Base-by-base conservation (phyloP, 2,329 filamentous ascomycete genomes). In the Uncinocarpus reesii region DNA sequence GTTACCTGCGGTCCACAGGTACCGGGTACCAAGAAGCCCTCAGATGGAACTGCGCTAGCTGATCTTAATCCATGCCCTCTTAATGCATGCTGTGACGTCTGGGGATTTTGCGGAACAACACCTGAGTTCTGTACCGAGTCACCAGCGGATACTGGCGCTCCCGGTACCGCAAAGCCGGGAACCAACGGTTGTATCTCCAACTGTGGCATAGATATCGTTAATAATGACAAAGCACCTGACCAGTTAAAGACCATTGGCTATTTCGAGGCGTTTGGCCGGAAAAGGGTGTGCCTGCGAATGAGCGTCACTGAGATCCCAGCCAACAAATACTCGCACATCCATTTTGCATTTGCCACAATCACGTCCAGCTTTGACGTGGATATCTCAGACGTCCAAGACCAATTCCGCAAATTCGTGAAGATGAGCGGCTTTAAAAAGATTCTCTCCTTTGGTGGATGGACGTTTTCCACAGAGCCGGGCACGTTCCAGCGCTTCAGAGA, bases 1-100 rank as follows among this genome's bases (percentile, higher is more conserved):
- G 67, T 68, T 10, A 53, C 65, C 0, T 75, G 74, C 55, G 74
- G 75, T 0, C 74, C 74, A 1, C 62, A 67, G 37, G 61, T 66
- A 0, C 63, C 64, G 3, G 68, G 69, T 0, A 72, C 70, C 0
- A 42, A 54, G 7, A 40, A 55, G 8, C 65, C 70, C 0, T n/a
- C 56, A 0, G 56, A 59, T n/a, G 65, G 61, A 15, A 63, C 55
- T 1, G 55, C 57, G 7, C 23, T 42, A 8, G 21, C 40, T 4
- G 31, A 28, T 7, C 56, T 76, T 4, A 76, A 75, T 52, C 68
- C 65, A 0, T 77, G 74, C 50, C 66, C 64, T 7, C 56, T 69
- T 7, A 70, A 70, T 42, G 64, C 64, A 4, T 71, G 69, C 53
- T 71, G 69, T 53, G 60, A 68, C 50, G 58, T 62, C 36, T 52